Evolutionary conservation across 768 basidiomycete genomes (phyloP), one percentile per base, ranked within the genome.

Genomic region (Sutorius australiensis): DNA sequence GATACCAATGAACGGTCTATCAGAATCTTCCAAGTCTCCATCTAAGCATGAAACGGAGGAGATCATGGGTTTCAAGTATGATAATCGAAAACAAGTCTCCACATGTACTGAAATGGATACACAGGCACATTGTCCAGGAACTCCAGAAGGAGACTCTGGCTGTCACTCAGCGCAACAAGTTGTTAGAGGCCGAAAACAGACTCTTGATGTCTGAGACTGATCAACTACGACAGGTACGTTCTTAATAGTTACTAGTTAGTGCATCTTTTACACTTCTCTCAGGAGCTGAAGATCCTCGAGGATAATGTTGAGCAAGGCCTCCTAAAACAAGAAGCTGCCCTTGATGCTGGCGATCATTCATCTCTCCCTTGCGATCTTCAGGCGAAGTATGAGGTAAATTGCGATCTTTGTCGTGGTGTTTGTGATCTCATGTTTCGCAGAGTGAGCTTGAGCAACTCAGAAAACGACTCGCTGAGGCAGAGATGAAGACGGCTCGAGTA

Each of bases 111-210:
- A 55, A 16, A 17, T 12, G 24, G 10, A 14, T 46, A 48, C 16
- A 1, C 55, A 91, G 89, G 70, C 86, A 92, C 62, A 91, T 97
- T 61, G 83, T 97, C 19, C 87, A 91, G 64, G 89, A 93, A 60
- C 75, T 97, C 37, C 89, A 90, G 63, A 87, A 88, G 61, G 94
- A 97, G 70, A 89, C 83, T 60, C 64, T 81, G 3, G 72, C 77
- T 24, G 66, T 79, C 1, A 69, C 78, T 7, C 86, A 90, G 55
- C 80, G 80, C 54, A 83, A 82, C 65, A 84, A 86, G 61, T 65
- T 85, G n/a, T 66, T 94, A 39, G 83, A 86, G 66, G 80, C 85
- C 11, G 91, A 92, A 71, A 92, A 93, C 63, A 79, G 78, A 57
- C 69, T 85, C 12, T 73, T 94, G 34, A 62, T 79, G 27, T 76